These are phyloP conservation scores for Annulohypoxylon moriforme DNA, from an alignment of 495 filamentous ascomycete genomes.

Conservation along the genomic window DNA sequence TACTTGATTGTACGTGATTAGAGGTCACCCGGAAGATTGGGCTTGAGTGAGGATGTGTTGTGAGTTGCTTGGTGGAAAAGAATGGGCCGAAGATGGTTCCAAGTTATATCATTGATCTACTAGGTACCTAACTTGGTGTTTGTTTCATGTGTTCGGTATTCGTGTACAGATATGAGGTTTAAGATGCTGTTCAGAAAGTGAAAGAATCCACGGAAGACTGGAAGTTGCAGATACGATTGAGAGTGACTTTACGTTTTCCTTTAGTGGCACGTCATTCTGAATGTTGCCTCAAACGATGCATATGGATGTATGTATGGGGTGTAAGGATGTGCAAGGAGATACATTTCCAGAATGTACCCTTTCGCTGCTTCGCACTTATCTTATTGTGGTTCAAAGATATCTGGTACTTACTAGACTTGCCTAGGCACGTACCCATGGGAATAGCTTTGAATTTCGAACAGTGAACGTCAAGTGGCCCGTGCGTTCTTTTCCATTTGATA, in stretches of 20 bases:
- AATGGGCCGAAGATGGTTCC: constrained; percentile 12
- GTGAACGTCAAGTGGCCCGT: constrained; percentile 19
- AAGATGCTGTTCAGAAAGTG: neutral
- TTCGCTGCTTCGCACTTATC: neutral
- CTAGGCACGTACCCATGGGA: neutral
- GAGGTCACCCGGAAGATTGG: constrained; percentile 24
- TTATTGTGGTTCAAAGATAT: neutral
- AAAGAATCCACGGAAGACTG: neutral
- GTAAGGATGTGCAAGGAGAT: neutral
- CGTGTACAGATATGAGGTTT: constrained; percentile 8
- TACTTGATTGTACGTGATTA: constrained; percentile 16
- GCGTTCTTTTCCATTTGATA: constrained; percentile 12
- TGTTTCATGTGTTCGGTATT: neutral
- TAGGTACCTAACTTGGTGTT: neutral
- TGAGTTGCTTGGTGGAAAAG: constrained; percentile 28
- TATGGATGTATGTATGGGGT: neutral
- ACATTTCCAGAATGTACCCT: neutral
- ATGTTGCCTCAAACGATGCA: constrained; percentile 38
- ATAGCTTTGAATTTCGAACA: too few relatives aligned
- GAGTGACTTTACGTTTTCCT: constrained; percentile 8
- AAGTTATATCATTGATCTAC: neutral
- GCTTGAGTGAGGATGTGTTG: constrained; percentile 37
- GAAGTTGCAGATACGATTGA: constrained; percentile 14
- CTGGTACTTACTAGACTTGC: neutral
- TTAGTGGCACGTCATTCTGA: constrained; percentile 43